These are phyloP conservation scores for Tilletia indica DNA, from an alignment of 1,284 basidiomycete species.

Conservation along the genomic window DNA sequence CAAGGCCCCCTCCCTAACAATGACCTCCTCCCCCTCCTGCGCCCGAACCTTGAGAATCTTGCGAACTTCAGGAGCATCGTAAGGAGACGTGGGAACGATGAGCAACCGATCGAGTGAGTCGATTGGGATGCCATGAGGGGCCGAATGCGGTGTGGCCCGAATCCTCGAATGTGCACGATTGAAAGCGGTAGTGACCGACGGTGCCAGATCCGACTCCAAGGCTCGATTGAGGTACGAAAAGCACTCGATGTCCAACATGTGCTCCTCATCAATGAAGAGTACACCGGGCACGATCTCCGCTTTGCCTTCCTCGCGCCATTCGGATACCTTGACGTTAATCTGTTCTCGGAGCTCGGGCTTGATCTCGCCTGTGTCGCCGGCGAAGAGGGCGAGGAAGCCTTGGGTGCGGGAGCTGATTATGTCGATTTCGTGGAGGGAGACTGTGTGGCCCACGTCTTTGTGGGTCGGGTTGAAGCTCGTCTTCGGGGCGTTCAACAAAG, in stretches of 20 bases:
- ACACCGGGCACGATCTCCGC: constrained; percentile 90
- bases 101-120: constrained; percentile 91
- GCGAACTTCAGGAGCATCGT: constrained; percentile 76
- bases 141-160: constrained; percentile 88
- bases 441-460: constrained; percentile 93
- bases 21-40: constrained; percentile 86
- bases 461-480: constrained; percentile 86
- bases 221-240: constrained; percentile 98
- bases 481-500: constrained; percentile 96
- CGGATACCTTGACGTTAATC: constrained; percentile 92
- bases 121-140: constrained; percentile 90
- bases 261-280: constrained; percentile 61
- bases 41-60: constrained; percentile 93
- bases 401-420: constrained; percentile 98
- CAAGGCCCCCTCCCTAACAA: constrained; percentile 72
- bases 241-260: constrained; percentile 99
- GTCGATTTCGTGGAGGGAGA: constrained; percentile 96
- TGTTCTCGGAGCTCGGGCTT: constrained; percentile 94
- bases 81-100: constrained; percentile 91
- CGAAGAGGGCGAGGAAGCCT: constrained; percentile 68
- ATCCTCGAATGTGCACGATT: constrained; percentile 93
- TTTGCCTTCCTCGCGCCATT: constrained; percentile 98
- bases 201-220: constrained; percentile 86
- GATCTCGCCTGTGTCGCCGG: constrained; percentile 91
- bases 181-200: constrained; percentile 95